Evolutionary conservation across 1,139 yeast genomes (phyloP).

Genomic region (Saccharomycopsis hybrid): DNA sequence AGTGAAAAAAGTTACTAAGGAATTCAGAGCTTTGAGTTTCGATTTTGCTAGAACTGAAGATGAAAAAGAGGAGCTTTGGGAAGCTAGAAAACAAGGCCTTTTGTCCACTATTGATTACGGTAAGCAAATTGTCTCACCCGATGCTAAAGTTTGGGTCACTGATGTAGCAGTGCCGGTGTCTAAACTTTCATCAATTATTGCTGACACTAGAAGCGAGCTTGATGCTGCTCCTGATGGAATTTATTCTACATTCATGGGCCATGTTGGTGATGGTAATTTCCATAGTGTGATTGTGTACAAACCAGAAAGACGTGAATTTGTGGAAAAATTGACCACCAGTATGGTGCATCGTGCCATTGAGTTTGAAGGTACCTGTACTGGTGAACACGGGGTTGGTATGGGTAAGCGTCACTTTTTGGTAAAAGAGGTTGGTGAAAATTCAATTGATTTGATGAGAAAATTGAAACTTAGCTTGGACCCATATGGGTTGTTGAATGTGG

Average conservation of each 20-base stretch:
- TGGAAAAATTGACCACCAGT: conserved; percentile 29
- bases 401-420: conserved; percentile 47
- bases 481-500: conserved; percentile 51
- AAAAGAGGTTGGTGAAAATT: conserved; percentile 43
- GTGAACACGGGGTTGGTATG: conserved; percentile 59
- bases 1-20: conserved; percentile 35
- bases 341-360: conserved; percentile 33
- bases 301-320: conserved; percentile 29
- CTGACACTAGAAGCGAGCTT: conserved; percentile 45
- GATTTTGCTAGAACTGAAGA: conserved; percentile 46
- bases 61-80: conserved; percentile 56
- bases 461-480: conserved; percentile 52
- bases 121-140: conserved; percentile 34
- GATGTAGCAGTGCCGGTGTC: conserved; percentile 61
- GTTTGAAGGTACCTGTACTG: conserved; percentile 56
- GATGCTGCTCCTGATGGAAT: conserved; percentile 29
- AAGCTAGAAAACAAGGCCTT: conserved; percentile 59
- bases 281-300: conserved; percentile 47
- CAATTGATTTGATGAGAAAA: conserved; percentile 51
- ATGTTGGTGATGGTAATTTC: conserved; percentile 61
- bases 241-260: conserved; percentile 55
- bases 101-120: conserved; percentile 67
- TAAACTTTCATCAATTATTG: conserved; percentile 39
- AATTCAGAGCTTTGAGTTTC: conserved; percentile 36
- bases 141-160: conserved; percentile 56